Base-by-base conservation (phyloP, 2,329 filamentous ascomycete genomes). In the Sporothrix humicola region DNA sequence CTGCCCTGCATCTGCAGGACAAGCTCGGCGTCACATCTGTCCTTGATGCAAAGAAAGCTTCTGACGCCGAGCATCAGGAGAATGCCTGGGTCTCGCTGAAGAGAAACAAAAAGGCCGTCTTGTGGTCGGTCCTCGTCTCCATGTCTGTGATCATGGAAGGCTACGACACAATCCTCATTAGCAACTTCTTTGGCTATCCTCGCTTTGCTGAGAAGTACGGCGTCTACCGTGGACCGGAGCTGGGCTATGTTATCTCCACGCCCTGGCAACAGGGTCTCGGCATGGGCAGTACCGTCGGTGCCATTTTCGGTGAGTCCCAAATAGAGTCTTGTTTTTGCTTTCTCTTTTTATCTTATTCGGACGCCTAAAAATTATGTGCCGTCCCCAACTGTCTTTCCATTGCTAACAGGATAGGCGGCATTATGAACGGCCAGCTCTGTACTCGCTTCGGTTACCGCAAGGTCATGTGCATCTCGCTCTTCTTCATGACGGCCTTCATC, bases 181-280 rank as follows among this genome's bases (percentile, higher is more conserved):
- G 76, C 26, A 77, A 76, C 58, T 77, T 78, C 44, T 75, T 75
- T 23, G 77, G 74, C 1, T 77, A 76, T 54, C 77, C 78, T 3
- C 65, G 75, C 9, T 79, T 78, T 23, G 73, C 75, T 3, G 71
- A 73, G 31, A 77, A 79, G 61, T 81, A 79, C 58, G 81, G 81
- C 3, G 75, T 77, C 23, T 80, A 69, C 46, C 37, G 77, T 68
- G 77, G 78, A 46, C 78, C 77, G 13, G 75, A 73, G 3, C 77
- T 77, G 17, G 76, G 76, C 6, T 82, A 81, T 65, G 78, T 87
- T 74, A 79, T 89, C 37, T 80, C 83, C 0, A 83, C 84, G 0
- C 76, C 82, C 0, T 89, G 87, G 87, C 86, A 88, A 76, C 82
- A 84, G 1, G 85, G 82, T 0, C 78, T 89, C 0, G 79, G 80